phyloP scores from a whole-genome alignment of 106 monocot species.

The Triglochin maritima region DNA sequence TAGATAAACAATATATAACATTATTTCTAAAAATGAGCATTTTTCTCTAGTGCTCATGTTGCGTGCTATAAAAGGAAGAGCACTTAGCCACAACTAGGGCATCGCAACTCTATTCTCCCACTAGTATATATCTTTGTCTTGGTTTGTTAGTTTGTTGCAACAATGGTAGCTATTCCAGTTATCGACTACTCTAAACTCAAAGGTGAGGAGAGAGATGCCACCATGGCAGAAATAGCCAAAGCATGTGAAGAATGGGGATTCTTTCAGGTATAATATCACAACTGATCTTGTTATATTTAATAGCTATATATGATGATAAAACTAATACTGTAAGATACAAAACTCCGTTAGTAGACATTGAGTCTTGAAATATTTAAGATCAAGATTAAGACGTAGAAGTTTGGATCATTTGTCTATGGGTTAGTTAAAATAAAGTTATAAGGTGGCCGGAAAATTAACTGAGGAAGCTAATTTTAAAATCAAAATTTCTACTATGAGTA shows the following conservation, averaged over 20 bases:
- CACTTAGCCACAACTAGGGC: no score
- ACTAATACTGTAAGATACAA: not conserved
- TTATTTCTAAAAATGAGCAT: no score
- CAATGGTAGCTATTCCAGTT: conserved; percentile 14
- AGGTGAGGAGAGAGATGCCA: conserved; percentile 15
- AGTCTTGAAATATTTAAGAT: no score
- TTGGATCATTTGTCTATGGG: not conserved
- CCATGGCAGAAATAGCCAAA: conserved; percentile 28
- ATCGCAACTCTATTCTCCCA: no score
- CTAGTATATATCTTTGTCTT: not conserved
- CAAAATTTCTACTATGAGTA: no score
- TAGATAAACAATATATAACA: no score
- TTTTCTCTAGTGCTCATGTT: no score
- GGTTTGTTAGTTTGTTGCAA: not conserved
- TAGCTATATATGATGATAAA: not conserved
- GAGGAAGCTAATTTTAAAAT: no score
- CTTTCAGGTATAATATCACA: conserved; percentile 23
- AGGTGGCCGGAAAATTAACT: no score
- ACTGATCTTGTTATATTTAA: not conserved
- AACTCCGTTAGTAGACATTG: not conserved
- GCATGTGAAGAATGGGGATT: conserved; percentile 49
- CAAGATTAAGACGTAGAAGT: not conserved
- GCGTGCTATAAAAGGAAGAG: no score
- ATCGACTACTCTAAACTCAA: conserved; percentile 39
- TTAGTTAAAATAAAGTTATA: not conserved